Evolutionary conservation across 257 asterid species (phyloP).

Genomic region (Salvia rosmarinus): DNA sequence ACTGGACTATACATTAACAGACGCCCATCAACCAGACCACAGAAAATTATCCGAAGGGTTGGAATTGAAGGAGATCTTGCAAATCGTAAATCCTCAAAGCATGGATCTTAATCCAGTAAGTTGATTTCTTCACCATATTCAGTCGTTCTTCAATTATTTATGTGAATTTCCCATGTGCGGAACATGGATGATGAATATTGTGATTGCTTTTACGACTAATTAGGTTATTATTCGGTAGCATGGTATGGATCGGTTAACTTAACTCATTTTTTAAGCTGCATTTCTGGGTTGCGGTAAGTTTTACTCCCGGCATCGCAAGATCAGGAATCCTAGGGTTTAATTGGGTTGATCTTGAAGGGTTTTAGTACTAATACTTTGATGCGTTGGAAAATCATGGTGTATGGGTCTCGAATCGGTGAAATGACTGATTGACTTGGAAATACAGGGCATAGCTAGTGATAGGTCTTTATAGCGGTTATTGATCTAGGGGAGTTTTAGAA

Average conservation of each 20-base stretch:
- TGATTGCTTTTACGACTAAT: not conserved
- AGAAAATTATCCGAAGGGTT: constrained; percentile 12
- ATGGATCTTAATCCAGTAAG: constrained; percentile 52
- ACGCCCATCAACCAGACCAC: constrained; percentile 18
- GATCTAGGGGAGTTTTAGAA: not conserved
- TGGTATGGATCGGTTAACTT: constrained; percentile 27
- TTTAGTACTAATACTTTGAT: constrained; percentile 18
- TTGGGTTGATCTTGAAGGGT: constrained; percentile 15
- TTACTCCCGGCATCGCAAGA: not conserved
- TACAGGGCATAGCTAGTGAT: not conserved
- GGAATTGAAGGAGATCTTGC: constrained; percentile 33
- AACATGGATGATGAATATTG: constrained; percentile 3
- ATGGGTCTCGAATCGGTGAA: not conserved
- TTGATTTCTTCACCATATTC: not conserved
- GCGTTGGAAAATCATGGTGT: not conserved
- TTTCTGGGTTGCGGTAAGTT: constrained; percentile 17
- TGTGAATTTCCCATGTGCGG: not conserved
- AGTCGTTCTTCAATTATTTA: not conserved
- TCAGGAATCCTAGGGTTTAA: constrained; percentile 32
- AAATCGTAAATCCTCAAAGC: constrained; percentile 20
- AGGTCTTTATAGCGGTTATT: no score
- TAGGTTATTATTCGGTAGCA: not conserved
- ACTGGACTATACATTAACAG: not conserved
- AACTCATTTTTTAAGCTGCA: not conserved
- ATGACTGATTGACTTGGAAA: constrained; percentile 17